These are phyloP conservation scores for Fusarium sp. DNA, from an alignment of 2,329 filamentous ascomycete genomes.

Conservation along the genomic window DNA sequence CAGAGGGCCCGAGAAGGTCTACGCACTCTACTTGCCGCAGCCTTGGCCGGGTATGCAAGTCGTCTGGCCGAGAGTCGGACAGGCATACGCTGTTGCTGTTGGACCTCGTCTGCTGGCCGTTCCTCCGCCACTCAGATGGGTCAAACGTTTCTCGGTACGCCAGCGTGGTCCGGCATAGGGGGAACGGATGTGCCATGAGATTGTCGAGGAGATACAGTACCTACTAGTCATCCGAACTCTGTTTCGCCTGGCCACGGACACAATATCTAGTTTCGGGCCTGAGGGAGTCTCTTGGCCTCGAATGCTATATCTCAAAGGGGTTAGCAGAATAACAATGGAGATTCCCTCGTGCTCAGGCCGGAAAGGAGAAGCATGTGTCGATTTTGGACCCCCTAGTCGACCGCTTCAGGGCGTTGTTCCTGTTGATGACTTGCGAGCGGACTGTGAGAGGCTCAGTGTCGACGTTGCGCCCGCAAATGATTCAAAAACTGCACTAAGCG, in stretches of 20 bases:
- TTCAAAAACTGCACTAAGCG: slow-evolving; percentile 41
- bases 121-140: neutral
- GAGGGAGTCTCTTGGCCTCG: neutral
- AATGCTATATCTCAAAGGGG: slow-evolving; percentile 8
- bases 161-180: neutral
- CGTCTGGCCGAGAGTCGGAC: neutral
- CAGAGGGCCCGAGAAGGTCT: slow-evolving; percentile 5
- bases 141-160: neutral
- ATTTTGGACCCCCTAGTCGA: slow-evolving; percentile 23
- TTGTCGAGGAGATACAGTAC: neutral
- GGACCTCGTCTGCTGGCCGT: neutral
- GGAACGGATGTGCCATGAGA: neutral
- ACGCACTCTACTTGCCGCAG: neutral
- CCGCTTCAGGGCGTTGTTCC: slow-evolving; percentile 22
- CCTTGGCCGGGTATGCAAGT: neutral
- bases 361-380: slow-evolving; percentile 18
- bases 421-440: slow-evolving; percentile 33
- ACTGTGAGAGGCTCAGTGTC: slow-evolving; percentile 38
- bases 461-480: slow-evolving; percentile 45
- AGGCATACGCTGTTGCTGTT: neutral
- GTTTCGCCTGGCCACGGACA: neutral
- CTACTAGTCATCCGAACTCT: neutral
- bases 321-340: neutral
- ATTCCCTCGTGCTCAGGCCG: slow-evolving; percentile 30
- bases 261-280: neutral